A percentile compares a stretch with the other conserved stretches of the same genome.
These are phyloP conservation scores for Rhexocercosporidium sp. DNA, from an alignment of 2,329 filamentous ascomycete genomes.

Conservation along the genomic window DNA sequence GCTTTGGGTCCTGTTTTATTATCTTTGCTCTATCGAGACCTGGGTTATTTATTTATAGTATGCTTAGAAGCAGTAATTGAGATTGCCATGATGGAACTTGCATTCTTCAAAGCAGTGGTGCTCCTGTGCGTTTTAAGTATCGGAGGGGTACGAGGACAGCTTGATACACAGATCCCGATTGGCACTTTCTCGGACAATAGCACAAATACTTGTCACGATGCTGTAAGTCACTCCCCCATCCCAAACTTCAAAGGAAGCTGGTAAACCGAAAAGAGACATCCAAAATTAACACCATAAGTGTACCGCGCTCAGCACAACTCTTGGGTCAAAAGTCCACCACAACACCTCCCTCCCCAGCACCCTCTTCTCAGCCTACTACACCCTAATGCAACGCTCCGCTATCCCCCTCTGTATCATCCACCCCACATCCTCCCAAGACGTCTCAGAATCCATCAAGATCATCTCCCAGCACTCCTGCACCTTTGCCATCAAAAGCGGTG, in stretches of 20 bases:
- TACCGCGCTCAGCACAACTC: neutral
- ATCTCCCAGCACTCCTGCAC: slow-evolving; percentile 1
- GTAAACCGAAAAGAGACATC: no score
- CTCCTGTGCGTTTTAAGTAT: neutral
- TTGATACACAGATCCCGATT: neutral
- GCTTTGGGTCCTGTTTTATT: no score
- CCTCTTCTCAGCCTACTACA: slow-evolving; percentile 1
- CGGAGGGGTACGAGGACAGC: neutral
- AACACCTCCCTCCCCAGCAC: neutral
- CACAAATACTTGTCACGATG: neutral
- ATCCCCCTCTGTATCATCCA: slow-evolving; percentile 11
- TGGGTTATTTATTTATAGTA: neutral
- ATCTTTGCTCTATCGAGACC: no score
- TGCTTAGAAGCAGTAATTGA: neutral
- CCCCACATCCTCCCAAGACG: slow-evolving; percentile 2
- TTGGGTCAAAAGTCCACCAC: neutral
- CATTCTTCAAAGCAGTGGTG: no score
- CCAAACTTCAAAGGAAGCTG: no score
- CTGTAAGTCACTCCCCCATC: neutral
- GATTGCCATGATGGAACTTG: neutral
- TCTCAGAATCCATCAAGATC: slow-evolving; percentile 10
- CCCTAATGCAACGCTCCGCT: neutral
- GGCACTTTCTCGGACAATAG: neutral
- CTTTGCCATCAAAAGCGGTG: slow-evolving; percentile 58
- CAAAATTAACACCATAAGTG: neutral